Evolutionary conservation across 2,329 filamentous ascomycete species (phyloP).

Genomic region (Teratosphaeria gauchensis): DNA sequence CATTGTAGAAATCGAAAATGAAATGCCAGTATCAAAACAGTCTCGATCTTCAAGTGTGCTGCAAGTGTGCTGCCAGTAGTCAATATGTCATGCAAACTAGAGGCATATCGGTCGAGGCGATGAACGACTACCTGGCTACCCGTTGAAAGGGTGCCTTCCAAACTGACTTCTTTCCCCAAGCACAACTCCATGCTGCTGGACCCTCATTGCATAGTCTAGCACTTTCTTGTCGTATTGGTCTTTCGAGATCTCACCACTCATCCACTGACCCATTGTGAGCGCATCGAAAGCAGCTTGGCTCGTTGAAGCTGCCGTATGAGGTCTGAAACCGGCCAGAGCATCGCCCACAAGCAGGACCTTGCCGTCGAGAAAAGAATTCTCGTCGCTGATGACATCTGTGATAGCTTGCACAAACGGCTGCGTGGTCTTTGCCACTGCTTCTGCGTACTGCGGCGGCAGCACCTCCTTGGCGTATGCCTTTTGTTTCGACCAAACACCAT

Average conservation of each 20-base stretch:
- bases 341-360: slow-evolving; percentile 39
- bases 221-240: slow-evolving; percentile 29
- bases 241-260: slow-evolving; percentile 28
- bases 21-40: not conserved
- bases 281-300: slow-evolving; percentile 40
- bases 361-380: slow-evolving; percentile 31
- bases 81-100: not conserved
- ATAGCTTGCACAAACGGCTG: slow-evolving; percentile 39
- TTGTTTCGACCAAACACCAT: slow-evolving; percentile 31
- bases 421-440: slow-evolving; percentile 31
- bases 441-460: slow-evolving; percentile 33
- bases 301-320: slow-evolving; percentile 38
- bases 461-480: slow-evolving; percentile 22
- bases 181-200: slow-evolving; percentile 30
- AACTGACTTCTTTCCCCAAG: slow-evolving; percentile 35
- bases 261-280: slow-evolving; percentile 30
- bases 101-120: no score
- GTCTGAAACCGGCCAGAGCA: slow-evolving; percentile 37
- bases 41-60: not conserved
- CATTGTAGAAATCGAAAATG: not conserved
- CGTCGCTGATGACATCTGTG: slow-evolving; percentile 31
- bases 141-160: slow-evolving; percentile 21
- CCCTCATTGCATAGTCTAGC: slow-evolving; percentile 27
- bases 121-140: not conserved
- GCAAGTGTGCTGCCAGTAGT: not conserved